Percentiles rank a stretch among this genome's conserved stretches.
phyloP scores from a whole-genome alignment of 495 filamentous ascomycete species.

The Talaromyces stipitatus region DNA sequence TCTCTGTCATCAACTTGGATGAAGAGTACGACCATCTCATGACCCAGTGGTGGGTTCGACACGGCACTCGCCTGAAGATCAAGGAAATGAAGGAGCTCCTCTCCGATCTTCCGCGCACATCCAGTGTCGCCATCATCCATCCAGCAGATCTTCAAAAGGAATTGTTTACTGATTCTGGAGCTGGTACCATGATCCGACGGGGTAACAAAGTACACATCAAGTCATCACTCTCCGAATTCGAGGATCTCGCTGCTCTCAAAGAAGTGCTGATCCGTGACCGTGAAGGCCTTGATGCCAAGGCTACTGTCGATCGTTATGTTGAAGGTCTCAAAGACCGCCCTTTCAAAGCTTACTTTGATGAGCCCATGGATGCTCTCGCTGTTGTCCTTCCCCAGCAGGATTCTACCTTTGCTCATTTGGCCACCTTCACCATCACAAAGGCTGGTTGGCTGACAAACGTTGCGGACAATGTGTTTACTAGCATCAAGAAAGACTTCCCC shows the following conservation, averaged over 20 bases:
- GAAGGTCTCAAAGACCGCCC: slow-evolving; percentile 64
- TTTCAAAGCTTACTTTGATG: slow-evolving; percentile 94
- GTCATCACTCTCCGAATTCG: slow-evolving; percentile 67
- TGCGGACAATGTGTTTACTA: slow-evolving; percentile 93
- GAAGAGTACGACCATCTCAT: slow-evolving; percentile 95
- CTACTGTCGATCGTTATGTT: slow-evolving; percentile 81
- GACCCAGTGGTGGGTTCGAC: slow-evolving; percentile 92
- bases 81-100: slow-evolving; percentile 96
- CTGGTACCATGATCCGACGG: slow-evolving; percentile 87
- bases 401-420: slow-evolving; percentile 61
- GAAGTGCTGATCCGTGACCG: slow-evolving; percentile 78
- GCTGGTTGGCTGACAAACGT: slow-evolving; percentile 93
- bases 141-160: slow-evolving; percentile 92
- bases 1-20: slow-evolving; percentile 95
- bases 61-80: slow-evolving; percentile 95
- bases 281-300: slow-evolving; percentile 73
- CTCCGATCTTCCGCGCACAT: slow-evolving; percentile 76
- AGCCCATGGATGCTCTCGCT: slow-evolving; percentile 92
- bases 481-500: slow-evolving; percentile 86
- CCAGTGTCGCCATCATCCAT: slow-evolving; percentile 96
- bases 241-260: slow-evolving; percentile 69
- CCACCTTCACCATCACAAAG: slow-evolving; percentile 93
- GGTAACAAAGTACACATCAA: slow-evolving; percentile 84
- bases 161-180: slow-evolving; percentile 91
- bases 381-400: slow-evolving; percentile 68